Percentiles rank a stretch among this genome's conserved stretches.
These are phyloP conservation scores for Naganishia liquefaciens DNA, from an alignment of 1,284 basidiomycete genomes.

Conservation along the genomic window DNA sequence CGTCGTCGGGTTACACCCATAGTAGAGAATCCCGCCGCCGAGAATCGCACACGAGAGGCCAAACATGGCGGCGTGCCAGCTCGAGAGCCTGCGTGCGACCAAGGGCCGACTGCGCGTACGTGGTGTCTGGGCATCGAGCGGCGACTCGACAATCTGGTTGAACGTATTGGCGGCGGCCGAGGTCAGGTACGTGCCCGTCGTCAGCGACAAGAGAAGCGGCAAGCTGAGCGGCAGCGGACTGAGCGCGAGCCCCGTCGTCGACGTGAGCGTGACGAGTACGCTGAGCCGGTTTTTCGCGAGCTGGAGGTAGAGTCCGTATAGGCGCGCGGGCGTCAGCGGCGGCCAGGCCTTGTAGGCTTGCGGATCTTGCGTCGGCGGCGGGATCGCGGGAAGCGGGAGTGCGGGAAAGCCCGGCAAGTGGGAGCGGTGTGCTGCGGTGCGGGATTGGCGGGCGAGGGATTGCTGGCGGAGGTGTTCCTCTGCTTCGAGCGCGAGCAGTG, in stretches of 20 bases:
- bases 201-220: conserved; percentile 80
- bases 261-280: conserved; percentile 82
- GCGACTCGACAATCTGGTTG: conserved; percentile 93
- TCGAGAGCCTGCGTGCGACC: conserved; percentile 77
- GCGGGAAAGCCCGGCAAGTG: conserved; percentile 17
- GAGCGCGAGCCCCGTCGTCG: conserved; percentile 90
- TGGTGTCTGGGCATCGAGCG: conserved; percentile 95
- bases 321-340: conserved; percentile 44
- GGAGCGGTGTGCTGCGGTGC: conserved; percentile 2
- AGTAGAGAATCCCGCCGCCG: conserved; percentile 76
- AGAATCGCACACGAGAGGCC: conserved; percentile 71
- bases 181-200: conserved; percentile 85
- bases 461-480: conserved; percentile 25
- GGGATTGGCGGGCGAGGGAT: not conserved
- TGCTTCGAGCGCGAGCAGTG: conserved; percentile 15
- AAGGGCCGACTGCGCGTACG: conserved; percentile 87
- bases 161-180: conserved; percentile 90
- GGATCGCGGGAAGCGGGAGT: conserved; percentile 8
- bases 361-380: conserved; percentile 14
- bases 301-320: conserved; percentile 72
- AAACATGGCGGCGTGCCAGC: conserved; percentile 81
- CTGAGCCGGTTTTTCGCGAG: conserved; percentile 87
- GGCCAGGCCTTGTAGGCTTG: conserved; percentile 14
- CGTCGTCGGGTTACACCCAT: conserved; percentile 85
- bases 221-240: conserved; percentile 81